Conservation (phyloP, 2,329 filamentous ascomycete genomes). For the Monilinia laxa region DNA sequence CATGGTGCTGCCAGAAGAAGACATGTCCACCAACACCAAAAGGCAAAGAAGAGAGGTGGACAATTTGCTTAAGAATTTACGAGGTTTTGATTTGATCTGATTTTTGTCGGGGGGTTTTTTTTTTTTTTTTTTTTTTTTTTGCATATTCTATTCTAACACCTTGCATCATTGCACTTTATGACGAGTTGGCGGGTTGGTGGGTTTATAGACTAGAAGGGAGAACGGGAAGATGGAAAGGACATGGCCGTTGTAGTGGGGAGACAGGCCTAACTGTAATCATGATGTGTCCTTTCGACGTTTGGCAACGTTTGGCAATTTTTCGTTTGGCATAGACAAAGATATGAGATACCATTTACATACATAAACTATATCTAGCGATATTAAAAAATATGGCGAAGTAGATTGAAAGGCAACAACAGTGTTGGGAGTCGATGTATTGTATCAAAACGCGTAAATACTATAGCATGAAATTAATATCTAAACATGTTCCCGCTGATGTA, state of each 20-base stretch:
- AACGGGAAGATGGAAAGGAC: background rate
- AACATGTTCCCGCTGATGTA: too few species aligned
- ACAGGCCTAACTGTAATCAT: constrained; percentile 1
- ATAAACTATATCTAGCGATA: background rate
- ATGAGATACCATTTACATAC: constrained; percentile 12
- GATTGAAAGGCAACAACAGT: too few species aligned
- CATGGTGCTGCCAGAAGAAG: constrained; percentile 10
- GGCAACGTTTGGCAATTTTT: background rate
- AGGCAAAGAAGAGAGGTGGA: constrained; percentile 9
- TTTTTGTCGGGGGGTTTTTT: too few species aligned
- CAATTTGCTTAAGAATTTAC: constrained; percentile 3
- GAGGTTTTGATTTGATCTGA: constrained; percentile 8
- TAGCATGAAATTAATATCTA: too few species aligned
- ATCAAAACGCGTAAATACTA: too few species aligned
- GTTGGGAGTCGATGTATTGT: too few species aligned
- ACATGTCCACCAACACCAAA: constrained; percentile 23
- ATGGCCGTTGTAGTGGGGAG: background rate
- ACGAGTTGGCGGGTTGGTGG: background rate
- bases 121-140: too few species aligned
- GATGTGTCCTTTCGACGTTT: background rate
- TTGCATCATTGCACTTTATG: constrained; percentile 9
- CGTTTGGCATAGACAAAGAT: background rate
- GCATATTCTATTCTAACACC: constrained; percentile 2
- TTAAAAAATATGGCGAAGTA: background rate
- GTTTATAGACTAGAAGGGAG: background rate